These are phyloP conservation scores for barley (Hordeum vulgare) DNA, from an alignment of 176 grass and related monocot species.

Conservation along the genomic window DNA sequence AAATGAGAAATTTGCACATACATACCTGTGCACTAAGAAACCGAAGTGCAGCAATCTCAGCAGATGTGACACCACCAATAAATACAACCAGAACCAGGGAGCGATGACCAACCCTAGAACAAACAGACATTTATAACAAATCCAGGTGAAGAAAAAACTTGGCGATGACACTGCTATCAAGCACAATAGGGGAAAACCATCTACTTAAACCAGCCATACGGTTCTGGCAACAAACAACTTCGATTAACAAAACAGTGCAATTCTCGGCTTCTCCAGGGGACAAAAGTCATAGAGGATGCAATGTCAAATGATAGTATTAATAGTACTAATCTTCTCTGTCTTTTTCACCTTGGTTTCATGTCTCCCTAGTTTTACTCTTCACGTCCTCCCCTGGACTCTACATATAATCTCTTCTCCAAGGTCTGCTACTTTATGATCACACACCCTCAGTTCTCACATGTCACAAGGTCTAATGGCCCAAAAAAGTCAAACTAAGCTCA, in stretches of 20 bases:
- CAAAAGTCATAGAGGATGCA: neutral
- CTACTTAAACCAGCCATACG: neutral
- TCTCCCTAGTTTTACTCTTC: neutral
- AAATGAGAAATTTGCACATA: neutral
- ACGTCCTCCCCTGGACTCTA: neutral
- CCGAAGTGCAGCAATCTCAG: slow-evolving; percentile 84
- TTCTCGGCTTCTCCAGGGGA: neutral
- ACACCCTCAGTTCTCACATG: neutral
- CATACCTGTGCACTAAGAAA: slow-evolving; percentile 93
- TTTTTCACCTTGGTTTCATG: neutral
- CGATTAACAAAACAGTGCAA: neutral
- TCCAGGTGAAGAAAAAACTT: neutral
- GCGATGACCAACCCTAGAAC: slow-evolving; percentile 54
- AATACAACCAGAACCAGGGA: slow-evolving; percentile 85
- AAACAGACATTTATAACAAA: slow-evolving; percentile 3
- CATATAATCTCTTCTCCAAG: neutral
- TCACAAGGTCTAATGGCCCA: neutral
- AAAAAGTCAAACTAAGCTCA: neutral
- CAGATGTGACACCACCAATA: slow-evolving; percentile 83
- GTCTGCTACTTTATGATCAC: neutral
- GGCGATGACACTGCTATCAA: neutral
- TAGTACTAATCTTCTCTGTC: neutral
- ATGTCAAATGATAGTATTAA: neutral
- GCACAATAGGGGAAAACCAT: neutral
- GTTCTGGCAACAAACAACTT: neutral